Conservation (phyloP, 2,329 filamentous ascomycete species). For the Pyricularia pennisetigena region DNA sequence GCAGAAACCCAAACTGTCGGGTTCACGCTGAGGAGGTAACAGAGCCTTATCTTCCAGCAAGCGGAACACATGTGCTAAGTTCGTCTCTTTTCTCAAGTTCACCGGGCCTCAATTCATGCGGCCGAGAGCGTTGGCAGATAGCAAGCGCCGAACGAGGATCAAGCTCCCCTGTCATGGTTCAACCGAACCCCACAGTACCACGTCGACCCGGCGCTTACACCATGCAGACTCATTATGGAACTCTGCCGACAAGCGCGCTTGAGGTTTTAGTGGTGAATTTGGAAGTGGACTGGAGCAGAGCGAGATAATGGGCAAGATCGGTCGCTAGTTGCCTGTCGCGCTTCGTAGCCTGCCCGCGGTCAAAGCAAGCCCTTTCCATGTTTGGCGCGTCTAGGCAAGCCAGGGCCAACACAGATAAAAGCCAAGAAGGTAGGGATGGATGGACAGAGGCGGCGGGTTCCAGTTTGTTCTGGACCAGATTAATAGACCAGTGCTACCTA, state of each 20-base stretch:
- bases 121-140: not conserved
- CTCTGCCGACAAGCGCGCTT: not conserved
- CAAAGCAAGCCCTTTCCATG: too few relatives aligned
- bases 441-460: too few relatives aligned
- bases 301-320: not conserved
- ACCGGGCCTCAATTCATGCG: not conserved
- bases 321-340: too few relatives aligned
- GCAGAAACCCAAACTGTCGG: not conserved
- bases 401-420: too few relatives aligned
- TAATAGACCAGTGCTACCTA: too few relatives aligned
- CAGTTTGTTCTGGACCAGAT: too few relatives aligned
- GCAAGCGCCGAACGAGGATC: not conserved
- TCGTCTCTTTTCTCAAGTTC: not conserved
- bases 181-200: not conserved
- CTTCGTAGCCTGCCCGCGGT: too few relatives aligned
- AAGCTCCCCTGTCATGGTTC: not conserved
- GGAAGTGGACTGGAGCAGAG: not conserved
- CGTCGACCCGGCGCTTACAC: not conserved
- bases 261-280: not conserved
- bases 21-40: not conserved
- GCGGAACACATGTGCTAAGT: not conserved
- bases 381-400: too few relatives aligned
- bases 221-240: not conserved
- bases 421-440: too few relatives aligned
- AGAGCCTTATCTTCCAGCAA: not conserved